Evolutionary conservation across 768 basidiomycete species (phyloP), one percentile per base, ranked within the genome.

Genomic region (Collybiopsis confluens): DNA sequence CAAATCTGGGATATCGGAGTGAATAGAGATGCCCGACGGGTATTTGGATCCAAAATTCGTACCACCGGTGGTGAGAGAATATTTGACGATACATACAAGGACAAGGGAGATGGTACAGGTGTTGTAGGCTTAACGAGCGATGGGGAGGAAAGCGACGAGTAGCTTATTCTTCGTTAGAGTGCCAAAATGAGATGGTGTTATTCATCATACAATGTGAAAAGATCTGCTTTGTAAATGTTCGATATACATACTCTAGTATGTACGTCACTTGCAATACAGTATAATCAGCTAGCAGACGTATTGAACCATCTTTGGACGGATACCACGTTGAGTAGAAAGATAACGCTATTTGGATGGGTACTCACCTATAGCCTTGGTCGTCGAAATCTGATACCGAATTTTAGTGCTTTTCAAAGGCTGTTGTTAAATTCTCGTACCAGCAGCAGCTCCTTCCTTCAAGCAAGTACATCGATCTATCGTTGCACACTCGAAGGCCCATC

Each of bases 1-100:
- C 96, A 98, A 67, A 76, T 99, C 15, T 99, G 96, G 96, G 96
- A 99, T 63, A 80, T 96, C 37, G 90, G 85, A 9, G 80, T 90
- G 4, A 98, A 91, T 65, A 70, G 76, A 16, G 90, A 90, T 23
- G 91, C 83, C 9, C 77, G 94, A 45, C 91, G 90, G 64, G 86
- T 86, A 0, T 94, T 98, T 52, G 86, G 83, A 0, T 70, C 79
- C 6, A 92, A 95, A 68, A 72, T 99, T 28, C 75, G 78, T 16
- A 81, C 83, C 57, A 85, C 86, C 2, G 42, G 20, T 21, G 24
- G 15, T 10, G 92, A 92, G 0, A 79, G 77, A 59, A 74, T 72
- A 9, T 57, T 94, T 38, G 82, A 76, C 64, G 89, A 89, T 63
- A 85, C 77, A 61, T 35, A 24, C 11, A 74, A 75, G 33, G 71